Base-by-base conservation (phyloP, 164 flowering plant species). In the Sedum album region DNA sequence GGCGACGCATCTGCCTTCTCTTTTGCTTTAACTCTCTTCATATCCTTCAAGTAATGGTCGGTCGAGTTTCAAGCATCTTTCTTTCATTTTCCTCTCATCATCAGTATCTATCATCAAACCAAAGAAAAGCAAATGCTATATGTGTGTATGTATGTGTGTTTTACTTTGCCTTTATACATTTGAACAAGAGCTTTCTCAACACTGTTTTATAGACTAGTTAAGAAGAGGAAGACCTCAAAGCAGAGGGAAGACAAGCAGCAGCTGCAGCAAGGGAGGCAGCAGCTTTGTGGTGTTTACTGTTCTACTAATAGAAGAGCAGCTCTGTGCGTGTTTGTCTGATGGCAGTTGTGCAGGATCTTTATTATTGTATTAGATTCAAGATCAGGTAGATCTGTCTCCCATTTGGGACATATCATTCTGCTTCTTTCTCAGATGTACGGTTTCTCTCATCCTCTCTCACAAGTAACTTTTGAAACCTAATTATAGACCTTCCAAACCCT, bases 21-120 rank as follows among this genome's bases (percentile, higher is more conserved):
- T 57, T 31, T 64, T 33, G 66, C 66, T 64, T 64, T 64, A 63
- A n/a, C 23, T 63, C 41, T 36, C 38, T 33, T 53, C 60, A 57
- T 57, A 57, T 57, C 62, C 33, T 57, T 33, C 8, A 33, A 26
- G 62, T 18, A 57, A 28, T 28, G 62, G 62, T 57, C 62, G 62
- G 62, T 57, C 28, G 62, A 57, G 33, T 57, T 57, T 57, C 62
- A 13, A 57, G 62, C 62, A 57, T 57, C 62, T 57, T 28, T 35
- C 42, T 20, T 33, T 23, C 39, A 20, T 31, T 31, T 63, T 33
- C 17, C 11, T 33, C 41, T 31, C 25, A 18, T 64, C 42, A 33
- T 64, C 26, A 11, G 60, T 62, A 30, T 62, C 30, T 62, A n/a
- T 38, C 42, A 33, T n/a, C 31, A 5, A 64, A 18, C 44, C 20